Evolutionary conservation across 148 eudicot genomes (phyloP), one percentile per base, ranked within the genome.

Genomic region (Rhododendron williamsianum): DNA sequence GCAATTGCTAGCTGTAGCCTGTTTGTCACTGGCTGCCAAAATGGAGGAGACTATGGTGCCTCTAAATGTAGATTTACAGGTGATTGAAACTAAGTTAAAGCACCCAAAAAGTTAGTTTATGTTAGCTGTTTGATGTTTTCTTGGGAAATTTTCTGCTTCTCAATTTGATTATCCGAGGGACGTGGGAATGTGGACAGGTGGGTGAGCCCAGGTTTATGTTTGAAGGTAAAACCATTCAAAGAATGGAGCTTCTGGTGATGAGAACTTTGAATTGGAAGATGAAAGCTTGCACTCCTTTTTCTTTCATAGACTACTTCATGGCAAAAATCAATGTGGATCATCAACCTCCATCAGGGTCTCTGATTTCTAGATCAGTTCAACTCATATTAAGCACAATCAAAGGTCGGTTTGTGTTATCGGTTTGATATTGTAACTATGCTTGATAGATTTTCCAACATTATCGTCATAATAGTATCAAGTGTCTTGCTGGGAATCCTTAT

Each of bases 11-110:
- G 95, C 98, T 80, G 93, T 96, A 65, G 92, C 98, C 38, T 96
- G 99, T 88, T 93, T 96, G 86, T 96, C 98, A 85, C 84, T 95
- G 81, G 99, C 95, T 76, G 91, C 91, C 60, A 96, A 96, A 91
- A 56, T 96, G 83, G 97, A 91, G 85, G 99, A 96, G 91, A 86
- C 89, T 60, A 46, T 81, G 77, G 91, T 92, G 49, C 95, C 96
- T 76, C 83, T 65, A 4, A 69, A 86, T 35, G 82, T 87, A 27
- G 93, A 93, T 78, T 89, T 96, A 72, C 99, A 95, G 99, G 99
- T 94, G 45, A 85, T 36, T 45, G 10, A 30, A 43, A 48, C 25
- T 9, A 69, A 69, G 15, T 69, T 6, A 41, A 38, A 43, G 38
- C 35, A 38, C 18, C 1, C 58, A 43, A 41, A 77, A 76, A 19